phyloP scores from a whole-genome alignment of 441 rosid species.

The Arabidopsis hybrid region DNA sequence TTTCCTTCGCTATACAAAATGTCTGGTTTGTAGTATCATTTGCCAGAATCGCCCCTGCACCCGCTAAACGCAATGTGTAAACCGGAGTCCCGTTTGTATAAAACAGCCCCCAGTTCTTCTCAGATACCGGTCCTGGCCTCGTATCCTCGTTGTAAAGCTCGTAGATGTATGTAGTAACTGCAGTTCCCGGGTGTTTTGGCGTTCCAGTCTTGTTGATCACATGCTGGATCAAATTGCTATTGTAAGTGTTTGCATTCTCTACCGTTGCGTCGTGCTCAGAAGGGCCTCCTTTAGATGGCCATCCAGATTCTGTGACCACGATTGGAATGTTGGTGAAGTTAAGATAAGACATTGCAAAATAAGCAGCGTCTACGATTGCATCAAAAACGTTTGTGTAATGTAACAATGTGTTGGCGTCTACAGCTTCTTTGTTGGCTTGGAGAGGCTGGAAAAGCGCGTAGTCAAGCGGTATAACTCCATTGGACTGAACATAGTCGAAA shows the following conservation, averaged over 20 bases:
- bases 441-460: constrained; percentile 93
- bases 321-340: constrained; percentile 82
- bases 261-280: constrained; percentile 72
- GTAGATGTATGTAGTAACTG: constrained; percentile 79
- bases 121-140: constrained; percentile 72
- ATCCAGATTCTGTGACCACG: constrained; percentile 84
- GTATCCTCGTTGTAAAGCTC: constrained; percentile 93
- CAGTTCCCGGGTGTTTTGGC: constrained; percentile 81
- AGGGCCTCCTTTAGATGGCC: constrained; percentile 94
- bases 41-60: constrained; percentile 77
- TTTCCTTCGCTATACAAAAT: constrained; percentile 77
- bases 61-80: constrained; percentile 77
- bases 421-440: constrained; percentile 86
- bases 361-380: constrained; percentile 90
- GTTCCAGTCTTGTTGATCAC: constrained; percentile 89
- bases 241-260: constrained; percentile 89
- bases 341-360: constrained; percentile 79
- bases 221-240: constrained; percentile 87
- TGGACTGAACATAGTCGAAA: constrained; percentile 76
- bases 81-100: constrained; percentile 68
- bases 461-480: constrained; percentile 78
- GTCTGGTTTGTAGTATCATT: constrained; percentile 97
- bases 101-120: constrained; percentile 95
- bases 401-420: constrained; percentile 91
- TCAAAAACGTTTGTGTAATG: constrained; percentile 95